Evolutionary conservation across 352 stramenopile species (phyloP), one percentile per base, ranked within the genome.

Genomic region (Pythium vanterpoolii): DNA sequence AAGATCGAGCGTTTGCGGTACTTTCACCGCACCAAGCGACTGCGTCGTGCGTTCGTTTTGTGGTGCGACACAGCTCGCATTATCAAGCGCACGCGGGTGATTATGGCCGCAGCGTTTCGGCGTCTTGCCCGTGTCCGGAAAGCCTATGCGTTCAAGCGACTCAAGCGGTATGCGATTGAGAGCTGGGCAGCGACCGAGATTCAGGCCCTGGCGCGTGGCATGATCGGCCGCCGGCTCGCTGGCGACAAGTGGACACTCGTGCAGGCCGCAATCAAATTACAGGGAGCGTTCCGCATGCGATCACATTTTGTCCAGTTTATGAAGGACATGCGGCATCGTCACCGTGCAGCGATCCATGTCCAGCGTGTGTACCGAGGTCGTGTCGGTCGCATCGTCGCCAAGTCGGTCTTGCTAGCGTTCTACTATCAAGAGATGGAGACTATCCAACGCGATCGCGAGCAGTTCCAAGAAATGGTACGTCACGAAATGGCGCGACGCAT

Each of bases 281-380:
- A 90, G 57, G 73, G 78, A 21, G 78, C 81, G 4, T 85, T 83
- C 64, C 81, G 81, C 13, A 82, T 82, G 69, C 81, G 78, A 11
- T 79, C 74, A 39, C 68, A 89, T 54, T 85, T 90, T 39, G 62
- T 72, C 26, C 59, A 56, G 28, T 80, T 79, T 52, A 21, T 86
- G 4, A 66, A 63, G 14, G 66, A 76, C 6, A n/a, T 86, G 19
- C 66, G 70, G 1, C 69, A 65, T 11, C 73, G 68, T 13, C 66
- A 84, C 31, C 62, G 72, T 13, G 62, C 79, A n/a, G 75, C 75
- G 3, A 83, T 89, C 13, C 73, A 69, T 27, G 68, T 90, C 13
- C 81, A 87, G 59, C 73, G 78, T 1, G 65, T 84, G 28, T 92
- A 86, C 56, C 75, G 83, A 21, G 83, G 83, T 14, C 75, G 83